Base-by-base conservation (phyloP, 768 basidiomycete genomes). In the Psilocybe azurescens region DNA sequence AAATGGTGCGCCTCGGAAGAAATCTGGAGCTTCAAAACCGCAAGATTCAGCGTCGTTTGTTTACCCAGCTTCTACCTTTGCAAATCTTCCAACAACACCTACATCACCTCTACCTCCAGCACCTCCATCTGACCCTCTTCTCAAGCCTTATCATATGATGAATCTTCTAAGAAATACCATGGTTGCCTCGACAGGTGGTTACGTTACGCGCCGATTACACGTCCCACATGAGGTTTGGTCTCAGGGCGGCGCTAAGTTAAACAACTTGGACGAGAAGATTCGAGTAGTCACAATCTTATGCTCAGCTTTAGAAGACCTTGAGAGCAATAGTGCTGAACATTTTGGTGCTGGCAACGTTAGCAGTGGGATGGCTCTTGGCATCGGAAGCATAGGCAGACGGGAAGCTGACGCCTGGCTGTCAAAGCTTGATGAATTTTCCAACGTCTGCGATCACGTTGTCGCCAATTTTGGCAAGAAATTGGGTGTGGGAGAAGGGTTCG, bases 61-160 rank as follows among this genome's bases (percentile, higher is more conserved):
- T 81, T 63, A 63, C 39, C 55, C 61, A 16, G 39, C 44, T 13
- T 56, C 56, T 47, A 44, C 49, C 18, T 74, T 83, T 49, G 77
- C 79, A 36, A 87, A 84, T 67, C 79, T 90, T 10, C 91, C 88
- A 36, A 88, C 86, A 11, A 90, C 90, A 2, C 94, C 93, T 5
- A 83, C 82, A 48, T 94, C 93, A 2, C 91, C 93, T 3, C 81
- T 93, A 39, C 94, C 93, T 5, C 86, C 90, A 2, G 74, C 81
- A 14, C 82, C 91, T 24, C 94, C 93, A 5, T 77, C 79, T 5
- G 91, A 94, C 67, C 81, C 89, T 24, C 78, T 93, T 53, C 83
- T 92, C 47, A 90, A 94, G 68, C 95, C 95, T 9, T 97, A 95
- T 71, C 90, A 95, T 72, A 84, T 97, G 84, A 95, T 97, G 94